Evolutionary conservation across 2,329 filamentous ascomycete species (phyloP).

Genomic region (Sarocladium brachiariae): DNA sequence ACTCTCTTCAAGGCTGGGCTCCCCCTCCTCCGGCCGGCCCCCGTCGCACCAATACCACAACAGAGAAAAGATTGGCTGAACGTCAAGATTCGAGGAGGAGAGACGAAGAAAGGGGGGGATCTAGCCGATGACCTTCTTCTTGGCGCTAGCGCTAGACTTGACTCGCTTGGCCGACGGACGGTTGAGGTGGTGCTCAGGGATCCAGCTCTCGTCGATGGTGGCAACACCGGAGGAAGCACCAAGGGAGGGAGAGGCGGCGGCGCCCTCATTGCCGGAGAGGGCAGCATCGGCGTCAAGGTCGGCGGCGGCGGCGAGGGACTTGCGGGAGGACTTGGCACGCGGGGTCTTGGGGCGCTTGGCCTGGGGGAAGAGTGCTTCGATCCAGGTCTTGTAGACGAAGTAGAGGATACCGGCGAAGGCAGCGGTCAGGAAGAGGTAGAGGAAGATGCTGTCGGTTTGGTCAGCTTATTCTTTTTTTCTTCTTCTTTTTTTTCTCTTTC

Average conservation of each 20-base stretch:
- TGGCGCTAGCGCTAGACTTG: slow-evolving; percentile 49
- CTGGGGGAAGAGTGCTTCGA: slow-evolving; percentile 92
- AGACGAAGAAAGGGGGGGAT: too few relatives aligned
- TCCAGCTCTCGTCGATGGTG: slow-evolving; percentile 75
- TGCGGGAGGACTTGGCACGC: slow-evolving; percentile 54
- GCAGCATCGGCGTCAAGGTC: slow-evolving; percentile 49
- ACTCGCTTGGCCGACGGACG: slow-evolving; percentile 66
- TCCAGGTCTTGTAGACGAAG: slow-evolving; percentile 98
- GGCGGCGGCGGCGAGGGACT: slow-evolving; percentile 46
- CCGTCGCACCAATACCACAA: too few relatives aligned
- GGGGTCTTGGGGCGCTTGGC: slow-evolving; percentile 53
- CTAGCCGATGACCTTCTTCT: slow-evolving; percentile 28
- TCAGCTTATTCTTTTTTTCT: too few relatives aligned
- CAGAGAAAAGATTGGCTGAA: too few relatives aligned
- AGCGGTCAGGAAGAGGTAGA: slow-evolving; percentile 83
- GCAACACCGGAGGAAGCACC: slow-evolving; percentile 46
- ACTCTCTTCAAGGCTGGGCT: too few relatives aligned
- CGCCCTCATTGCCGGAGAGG: slow-evolving; percentile 58
- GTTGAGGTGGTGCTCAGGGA: slow-evolving; percentile 82
- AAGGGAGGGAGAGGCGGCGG: slow-evolving; percentile 51
- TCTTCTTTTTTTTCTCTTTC: too few relatives aligned
- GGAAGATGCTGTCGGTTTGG: slow-evolving; percentile 88
- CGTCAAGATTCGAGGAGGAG: too few relatives aligned
- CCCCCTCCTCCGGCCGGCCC: too few relatives aligned
- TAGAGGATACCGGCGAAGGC: slow-evolving; percentile 76